A percentile compares a stretch with the other conserved stretches of the same genome.
These are phyloP conservation scores for Nicotiana tomentosiformis DNA, from an alignment of 257 asterid species.

Conservation along the genomic window DNA sequence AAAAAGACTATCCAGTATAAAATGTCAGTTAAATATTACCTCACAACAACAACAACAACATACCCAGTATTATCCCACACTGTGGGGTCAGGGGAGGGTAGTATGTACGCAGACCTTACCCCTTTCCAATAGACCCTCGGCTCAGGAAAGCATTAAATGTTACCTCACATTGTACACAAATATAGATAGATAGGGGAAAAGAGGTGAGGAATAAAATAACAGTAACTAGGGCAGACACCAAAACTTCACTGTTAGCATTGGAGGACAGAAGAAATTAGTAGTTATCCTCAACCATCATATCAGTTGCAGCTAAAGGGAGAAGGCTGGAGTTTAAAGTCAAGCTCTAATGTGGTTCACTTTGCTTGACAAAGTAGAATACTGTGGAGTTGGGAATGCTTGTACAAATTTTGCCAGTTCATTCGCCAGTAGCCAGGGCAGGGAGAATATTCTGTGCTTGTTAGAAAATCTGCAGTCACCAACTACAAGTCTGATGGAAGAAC, in stretches of 20 bases:
- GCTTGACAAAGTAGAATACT: background rate
- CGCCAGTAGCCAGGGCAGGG: background rate
- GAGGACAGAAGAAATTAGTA: background rate
- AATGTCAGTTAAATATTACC: background rate
- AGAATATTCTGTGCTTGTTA: background rate
- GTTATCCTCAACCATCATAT: background rate
- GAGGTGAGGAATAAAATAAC: background rate
- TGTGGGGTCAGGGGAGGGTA: too few relatives aligned
- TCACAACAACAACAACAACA: background rate
- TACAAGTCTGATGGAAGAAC: background rate
- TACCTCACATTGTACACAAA: background rate
- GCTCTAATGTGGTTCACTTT: background rate
- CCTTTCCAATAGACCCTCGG: too few relatives aligned
- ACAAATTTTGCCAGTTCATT: background rate
- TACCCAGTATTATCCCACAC: too few relatives aligned
- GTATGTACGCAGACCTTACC: too few relatives aligned
- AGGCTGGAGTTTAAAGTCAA: background rate
- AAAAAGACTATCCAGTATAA: background rate
- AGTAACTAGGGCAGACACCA: background rate
- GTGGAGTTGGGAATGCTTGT: background rate
- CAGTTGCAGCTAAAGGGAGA: background rate
- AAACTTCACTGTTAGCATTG: background rate
- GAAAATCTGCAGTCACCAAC: background rate
- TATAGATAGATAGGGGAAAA: background rate
- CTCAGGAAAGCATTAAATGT: background rate